Evolutionary conservation across 1,284 basidiomycete genomes (phyloP).

Genomic region (Ustilago vetiveriae): DNA sequence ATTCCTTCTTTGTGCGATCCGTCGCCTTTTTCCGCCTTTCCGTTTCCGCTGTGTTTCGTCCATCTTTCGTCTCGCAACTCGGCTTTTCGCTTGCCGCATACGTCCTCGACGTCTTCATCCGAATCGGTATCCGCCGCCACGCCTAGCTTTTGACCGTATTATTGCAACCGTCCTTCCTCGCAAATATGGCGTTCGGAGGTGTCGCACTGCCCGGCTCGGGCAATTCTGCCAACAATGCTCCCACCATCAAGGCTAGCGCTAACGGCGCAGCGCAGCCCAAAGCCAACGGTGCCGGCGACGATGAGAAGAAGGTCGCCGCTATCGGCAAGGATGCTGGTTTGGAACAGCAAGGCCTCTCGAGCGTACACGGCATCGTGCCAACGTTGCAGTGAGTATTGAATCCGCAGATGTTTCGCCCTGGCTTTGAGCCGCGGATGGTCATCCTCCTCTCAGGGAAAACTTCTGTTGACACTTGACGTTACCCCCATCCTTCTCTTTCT

Average conservation of each 20-base stretch:
- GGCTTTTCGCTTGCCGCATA: conserved; percentile 7
- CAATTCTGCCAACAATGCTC: conserved; percentile 30
- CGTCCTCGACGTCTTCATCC: conserved; percentile 15
- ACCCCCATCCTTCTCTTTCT: conserved; percentile 2
- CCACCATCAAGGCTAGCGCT: conserved; percentile 24
- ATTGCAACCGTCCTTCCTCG: not conserved
- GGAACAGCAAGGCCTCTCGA: conserved; percentile 62
- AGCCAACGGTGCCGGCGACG: conserved; percentile 32
- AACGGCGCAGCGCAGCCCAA: conserved; percentile 23
- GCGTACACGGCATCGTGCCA: conserved; percentile 67
- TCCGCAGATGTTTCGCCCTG: not conserved
- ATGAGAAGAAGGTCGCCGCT: conserved; percentile 35
- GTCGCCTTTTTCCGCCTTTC: not conserved
- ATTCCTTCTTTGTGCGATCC: conserved; percentile 11
- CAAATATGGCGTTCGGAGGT: conserved; percentile 48
- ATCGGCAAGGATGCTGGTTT: conserved; percentile 38
- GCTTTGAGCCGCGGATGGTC: no score
- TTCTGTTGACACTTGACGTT: conserved; percentile 21
- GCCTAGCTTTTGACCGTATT: not conserved
- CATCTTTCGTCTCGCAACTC: conserved; percentile 13
- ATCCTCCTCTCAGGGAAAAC: conserved; percentile 3
- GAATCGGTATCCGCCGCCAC: not conserved
- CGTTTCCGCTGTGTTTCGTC: conserved; percentile 9
- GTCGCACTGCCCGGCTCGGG: conserved; percentile 49
- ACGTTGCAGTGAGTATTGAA: conserved; percentile 68